Conservation (phyloP, 495 filamentous ascomycete species). For the Rostrohypoxylon terebratum region DNA sequence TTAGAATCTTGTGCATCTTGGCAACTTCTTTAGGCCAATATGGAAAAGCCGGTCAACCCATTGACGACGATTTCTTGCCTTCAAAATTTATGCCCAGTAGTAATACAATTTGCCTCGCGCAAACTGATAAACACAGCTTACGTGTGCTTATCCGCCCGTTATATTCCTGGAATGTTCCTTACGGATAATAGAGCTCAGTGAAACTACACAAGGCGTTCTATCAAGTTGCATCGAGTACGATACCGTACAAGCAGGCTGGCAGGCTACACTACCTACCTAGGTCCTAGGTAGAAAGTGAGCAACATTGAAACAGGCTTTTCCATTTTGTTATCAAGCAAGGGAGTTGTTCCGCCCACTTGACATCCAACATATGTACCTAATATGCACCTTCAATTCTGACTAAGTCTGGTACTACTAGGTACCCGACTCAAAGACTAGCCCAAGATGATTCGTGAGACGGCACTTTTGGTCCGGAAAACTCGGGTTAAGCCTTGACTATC, state of each 20-base stretch:
- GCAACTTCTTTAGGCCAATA: conserved; percentile 21
- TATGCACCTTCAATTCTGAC: background rate
- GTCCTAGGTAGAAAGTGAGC: too few species aligned
- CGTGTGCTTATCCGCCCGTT: conserved; percentile 1
- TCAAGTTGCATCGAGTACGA: background rate
- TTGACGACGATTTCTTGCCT: conserved; percentile 12
- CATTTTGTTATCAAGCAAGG: conserved; percentile 4
- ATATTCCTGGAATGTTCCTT: background rate
- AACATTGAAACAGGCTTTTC: conserved; percentile 3
- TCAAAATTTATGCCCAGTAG: too few species aligned
- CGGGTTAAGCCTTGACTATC: conserved; percentile 14
- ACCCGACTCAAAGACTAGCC: background rate
- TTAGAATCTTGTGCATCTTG: conserved; percentile 28
- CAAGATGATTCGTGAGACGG: conserved; percentile 32
- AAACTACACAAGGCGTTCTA: background rate
- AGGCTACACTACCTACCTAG: too few species aligned
- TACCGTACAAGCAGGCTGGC: too few species aligned
- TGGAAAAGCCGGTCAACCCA: conserved; percentile 27
- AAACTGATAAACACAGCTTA: conserved; percentile 7
- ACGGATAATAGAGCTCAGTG: conserved; percentile 19
- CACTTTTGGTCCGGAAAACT: conserved; percentile 5
- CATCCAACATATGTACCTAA: background rate
- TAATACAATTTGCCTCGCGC: conserved; percentile 5
- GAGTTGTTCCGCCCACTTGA: background rate
- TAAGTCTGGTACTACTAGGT: conserved; percentile 14